These are phyloP conservation scores for Rhizophagus clarus DNA, from an alignment of 192 early-diverging fungal species.

Conservation along the genomic window DNA sequence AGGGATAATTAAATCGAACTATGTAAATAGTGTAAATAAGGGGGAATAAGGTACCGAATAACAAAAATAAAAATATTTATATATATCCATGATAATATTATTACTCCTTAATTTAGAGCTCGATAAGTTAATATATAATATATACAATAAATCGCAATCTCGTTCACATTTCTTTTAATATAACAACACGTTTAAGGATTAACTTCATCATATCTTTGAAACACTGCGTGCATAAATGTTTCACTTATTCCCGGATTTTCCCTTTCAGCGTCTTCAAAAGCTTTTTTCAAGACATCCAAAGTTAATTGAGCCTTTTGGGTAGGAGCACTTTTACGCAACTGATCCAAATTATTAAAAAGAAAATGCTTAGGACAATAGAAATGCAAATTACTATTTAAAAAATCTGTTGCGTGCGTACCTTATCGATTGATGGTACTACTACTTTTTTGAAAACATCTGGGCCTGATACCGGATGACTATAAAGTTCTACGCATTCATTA, in stretches of 20 bases:
- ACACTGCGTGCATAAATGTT: constrained; percentile 38
- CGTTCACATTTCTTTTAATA: not conserved
- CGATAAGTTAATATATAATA: not conserved
- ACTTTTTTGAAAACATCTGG: constrained; percentile 42
- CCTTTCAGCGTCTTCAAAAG: constrained; percentile 43
- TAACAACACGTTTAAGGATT: not conserved
- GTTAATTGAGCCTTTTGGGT: constrained; percentile 41
- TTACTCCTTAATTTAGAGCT: no score
- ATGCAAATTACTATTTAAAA: not conserved
- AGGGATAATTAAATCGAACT: no score
- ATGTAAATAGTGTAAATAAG: no score
- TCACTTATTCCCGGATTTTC: constrained; percentile 48
- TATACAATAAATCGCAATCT: not conserved
- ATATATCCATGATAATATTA: no score
- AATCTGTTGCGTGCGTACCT: not conserved
- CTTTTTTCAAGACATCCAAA: constrained; percentile 42
- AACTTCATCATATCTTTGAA: constrained; percentile 30
- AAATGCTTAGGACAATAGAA: not conserved
- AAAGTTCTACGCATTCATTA: constrained; percentile 33
- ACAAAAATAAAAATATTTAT: no score
- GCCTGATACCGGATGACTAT: constrained; percentile 31
- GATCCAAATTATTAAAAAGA: constrained; percentile 1
- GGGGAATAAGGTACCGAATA: no score
- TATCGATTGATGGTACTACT: constrained; percentile 25
- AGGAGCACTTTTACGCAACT: constrained; percentile 40